Conservation (phyloP, 257 asterid genomes). For the Primulina huaijiensis region DNA sequence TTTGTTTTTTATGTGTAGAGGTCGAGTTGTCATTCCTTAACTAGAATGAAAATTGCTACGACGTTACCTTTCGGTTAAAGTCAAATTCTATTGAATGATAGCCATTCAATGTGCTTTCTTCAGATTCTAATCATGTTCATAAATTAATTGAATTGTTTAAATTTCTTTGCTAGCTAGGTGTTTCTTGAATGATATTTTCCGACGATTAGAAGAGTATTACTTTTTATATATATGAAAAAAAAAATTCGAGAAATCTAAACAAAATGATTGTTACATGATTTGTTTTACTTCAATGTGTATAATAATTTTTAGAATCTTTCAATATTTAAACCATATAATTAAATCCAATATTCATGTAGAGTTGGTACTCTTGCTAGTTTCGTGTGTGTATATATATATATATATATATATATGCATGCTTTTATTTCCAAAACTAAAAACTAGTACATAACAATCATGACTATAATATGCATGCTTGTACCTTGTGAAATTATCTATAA, state of each 20-base stretch:
- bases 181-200: no score
- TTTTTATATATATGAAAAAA: no score
- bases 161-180: no score
- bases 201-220: neutral
- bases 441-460: slow-evolving; percentile 22
- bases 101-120: neutral
- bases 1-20: no score
- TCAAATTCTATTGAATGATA: neutral
- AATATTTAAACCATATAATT: neutral
- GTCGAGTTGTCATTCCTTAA: no score
- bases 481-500: no score
- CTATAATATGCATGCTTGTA: slow-evolving; percentile 28
- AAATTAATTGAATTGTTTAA: neutral
- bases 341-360: neutral
- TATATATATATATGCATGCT: slow-evolving; percentile 8
- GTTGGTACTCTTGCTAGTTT: slow-evolving; percentile 21
- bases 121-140: neutral
- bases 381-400: neutral
- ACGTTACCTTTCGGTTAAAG: neutral
- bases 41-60: neutral
- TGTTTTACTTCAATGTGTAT: neutral
- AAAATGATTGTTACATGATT: neutral
- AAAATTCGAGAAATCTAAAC: no score
- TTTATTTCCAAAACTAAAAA: neutral
- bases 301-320: no score